phyloP scores from a whole-genome alignment of 2,329 filamentous ascomycete genomes.

The Magnaporthiopsis rhizophila region DNA sequence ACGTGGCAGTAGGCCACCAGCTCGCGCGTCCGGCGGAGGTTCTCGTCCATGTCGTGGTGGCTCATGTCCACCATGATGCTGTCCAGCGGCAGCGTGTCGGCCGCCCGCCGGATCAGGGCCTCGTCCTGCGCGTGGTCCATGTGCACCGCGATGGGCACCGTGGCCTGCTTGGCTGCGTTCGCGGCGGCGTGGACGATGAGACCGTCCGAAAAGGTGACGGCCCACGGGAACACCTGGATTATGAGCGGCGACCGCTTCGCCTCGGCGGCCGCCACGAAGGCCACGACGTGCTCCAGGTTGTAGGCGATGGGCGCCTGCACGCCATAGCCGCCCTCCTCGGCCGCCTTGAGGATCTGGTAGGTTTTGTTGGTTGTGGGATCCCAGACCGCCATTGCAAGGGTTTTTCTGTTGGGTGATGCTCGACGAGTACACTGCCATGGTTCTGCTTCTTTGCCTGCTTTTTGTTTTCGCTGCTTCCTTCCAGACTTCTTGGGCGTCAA shows the following conservation, averaged over 20 bases:
- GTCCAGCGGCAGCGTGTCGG: conserved; percentile 51
- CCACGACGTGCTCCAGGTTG: conserved; percentile 37
- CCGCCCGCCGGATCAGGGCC: conserved; percentile 50
- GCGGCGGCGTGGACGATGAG: conserved; percentile 32
- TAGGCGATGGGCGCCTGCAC: conserved; percentile 46
- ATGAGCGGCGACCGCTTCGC: conserved; percentile 45
- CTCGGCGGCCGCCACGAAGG: conserved; percentile 20
- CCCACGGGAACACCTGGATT: conserved; percentile 69
- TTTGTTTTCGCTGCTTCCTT: too few species aligned
- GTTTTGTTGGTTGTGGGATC: conserved; percentile 34
- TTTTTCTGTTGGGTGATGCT: too few species aligned
- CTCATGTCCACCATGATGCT: conserved; percentile 69
- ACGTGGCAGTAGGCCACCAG: conserved; percentile 53
- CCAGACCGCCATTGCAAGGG: conserved; percentile 6
- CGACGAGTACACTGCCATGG: too few species aligned
- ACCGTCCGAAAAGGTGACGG: conserved; percentile 55
- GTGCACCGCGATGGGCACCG: conserved; percentile 25
- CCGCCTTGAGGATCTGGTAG: conserved; percentile 49
- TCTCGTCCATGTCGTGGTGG: conserved; percentile 61
- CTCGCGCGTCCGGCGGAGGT: conserved; percentile 32
- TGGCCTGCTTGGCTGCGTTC: too few species aligned
- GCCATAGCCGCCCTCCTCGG: conserved; percentile 46
- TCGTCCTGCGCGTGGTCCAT: conserved; percentile 61
- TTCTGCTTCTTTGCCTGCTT: too few species aligned
- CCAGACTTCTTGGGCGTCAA: too few species aligned